These are phyloP conservation scores for Malus hybrid DNA, from an alignment of 331 rosid species.

Conservation along the genomic window DNA sequence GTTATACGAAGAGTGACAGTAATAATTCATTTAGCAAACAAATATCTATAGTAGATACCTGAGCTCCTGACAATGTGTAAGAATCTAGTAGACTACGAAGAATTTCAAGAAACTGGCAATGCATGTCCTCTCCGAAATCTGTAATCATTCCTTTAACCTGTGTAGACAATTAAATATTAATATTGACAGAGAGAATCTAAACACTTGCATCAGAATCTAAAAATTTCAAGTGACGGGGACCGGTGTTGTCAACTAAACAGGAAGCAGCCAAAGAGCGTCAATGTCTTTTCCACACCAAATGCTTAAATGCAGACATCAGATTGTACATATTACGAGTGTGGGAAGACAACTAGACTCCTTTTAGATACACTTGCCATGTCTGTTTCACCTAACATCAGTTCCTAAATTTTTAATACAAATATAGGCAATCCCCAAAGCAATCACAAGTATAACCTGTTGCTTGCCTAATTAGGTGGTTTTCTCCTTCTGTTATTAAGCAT, in stretches of 20 bases:
- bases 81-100: conserved; percentile 88
- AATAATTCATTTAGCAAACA: not conserved
- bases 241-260: not conserved
- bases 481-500: not conserved
- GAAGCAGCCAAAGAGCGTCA: not conserved
- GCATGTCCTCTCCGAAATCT: conserved; percentile 90
- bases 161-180: conserved; percentile 10
- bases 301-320: not conserved
- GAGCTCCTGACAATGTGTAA: conserved; percentile 71
- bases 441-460: not conserved
- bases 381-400: not conserved
- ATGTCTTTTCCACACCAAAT: not conserved
- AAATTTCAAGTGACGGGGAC: not conserved
- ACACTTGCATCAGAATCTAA: not conserved
- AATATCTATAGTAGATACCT: conserved; percentile 33
- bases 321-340: not conserved
- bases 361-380: not conserved
- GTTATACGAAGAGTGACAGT: not conserved
- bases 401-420: not conserved
- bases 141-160: conserved; percentile 91
- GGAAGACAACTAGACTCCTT: not conserved
- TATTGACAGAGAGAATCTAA: not conserved
- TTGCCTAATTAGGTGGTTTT: not conserved
- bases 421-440: not conserved
- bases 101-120: conserved; percentile 97